phyloP scores from a whole-genome alignment of 2,329 filamentous ascomycete species.

The Cladosporium cucumerinum region DNA sequence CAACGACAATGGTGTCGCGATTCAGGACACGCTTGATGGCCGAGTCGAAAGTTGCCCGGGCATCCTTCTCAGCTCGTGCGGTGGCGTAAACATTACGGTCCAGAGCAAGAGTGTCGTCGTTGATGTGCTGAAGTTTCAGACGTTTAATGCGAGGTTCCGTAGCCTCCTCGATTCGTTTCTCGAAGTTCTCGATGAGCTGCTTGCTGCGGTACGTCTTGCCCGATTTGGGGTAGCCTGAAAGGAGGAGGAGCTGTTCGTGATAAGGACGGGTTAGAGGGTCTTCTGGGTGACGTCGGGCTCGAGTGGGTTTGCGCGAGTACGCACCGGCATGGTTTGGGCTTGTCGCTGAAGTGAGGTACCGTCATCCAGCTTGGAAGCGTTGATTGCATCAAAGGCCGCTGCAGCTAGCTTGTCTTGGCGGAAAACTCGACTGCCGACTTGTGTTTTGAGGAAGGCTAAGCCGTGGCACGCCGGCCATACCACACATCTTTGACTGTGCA shows the following conservation, averaged over 20 bases:
- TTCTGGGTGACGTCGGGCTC: not conserved
- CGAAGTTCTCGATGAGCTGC: constrained; percentile 65
- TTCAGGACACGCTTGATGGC: constrained; percentile 74
- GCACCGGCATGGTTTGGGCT: constrained; percentile 15
- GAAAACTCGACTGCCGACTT: not conserved
- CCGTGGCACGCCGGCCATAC: not conserved
- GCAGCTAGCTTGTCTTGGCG: not conserved
- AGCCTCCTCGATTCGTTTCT: constrained; percentile 52
- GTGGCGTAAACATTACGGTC: constrained; percentile 70
- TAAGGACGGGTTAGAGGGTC: not conserved
- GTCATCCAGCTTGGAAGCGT: constrained; percentile 11
- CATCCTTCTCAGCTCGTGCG: constrained; percentile 78
- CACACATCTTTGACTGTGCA: not conserved
- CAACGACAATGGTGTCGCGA: constrained; percentile 71
- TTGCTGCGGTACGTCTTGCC: constrained; percentile 60
- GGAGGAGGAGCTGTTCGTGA: constrained; percentile 53
- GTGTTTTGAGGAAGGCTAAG: not conserved
- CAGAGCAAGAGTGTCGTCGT: constrained; percentile 68
- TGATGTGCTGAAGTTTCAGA: constrained; percentile 70
- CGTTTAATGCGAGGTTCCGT: constrained; percentile 45
- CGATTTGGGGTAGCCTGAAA: constrained; percentile 62
- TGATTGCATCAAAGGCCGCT: not conserved
- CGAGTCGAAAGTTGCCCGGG: constrained; percentile 69
- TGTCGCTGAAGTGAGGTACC: constrained; percentile 15
- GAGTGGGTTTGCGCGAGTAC: constrained; percentile 5